Evolutionary conservation across 2,329 filamentous ascomycete species (phyloP).

Genomic region (Lachnellula willkommii): DNA sequence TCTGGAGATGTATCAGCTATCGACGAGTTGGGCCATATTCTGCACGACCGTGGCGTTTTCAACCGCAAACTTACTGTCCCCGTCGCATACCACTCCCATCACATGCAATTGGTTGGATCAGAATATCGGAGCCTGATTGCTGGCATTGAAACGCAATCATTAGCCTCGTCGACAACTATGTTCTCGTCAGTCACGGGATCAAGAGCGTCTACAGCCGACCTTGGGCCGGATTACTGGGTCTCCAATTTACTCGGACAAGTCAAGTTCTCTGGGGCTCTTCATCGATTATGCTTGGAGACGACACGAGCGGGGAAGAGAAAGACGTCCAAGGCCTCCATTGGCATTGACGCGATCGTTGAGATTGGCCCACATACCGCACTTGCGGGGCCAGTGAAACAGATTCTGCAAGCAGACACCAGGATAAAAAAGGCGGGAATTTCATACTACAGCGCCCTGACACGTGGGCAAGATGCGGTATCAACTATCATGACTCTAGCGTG

Average conservation of each 20-base stretch:
- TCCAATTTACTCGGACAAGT: slow-evolving; percentile 41
- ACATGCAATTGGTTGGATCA: slow-evolving; percentile 17
- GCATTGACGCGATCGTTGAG: not conserved
- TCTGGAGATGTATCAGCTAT: slow-evolving; percentile 17
- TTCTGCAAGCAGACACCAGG: slow-evolving; percentile 7
- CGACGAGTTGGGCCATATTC: slow-evolving; percentile 10
- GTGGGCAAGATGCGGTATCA: too few species aligned
- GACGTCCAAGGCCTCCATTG: too few species aligned
- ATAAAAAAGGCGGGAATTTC: too few species aligned
- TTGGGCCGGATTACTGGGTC: slow-evolving; percentile 36
- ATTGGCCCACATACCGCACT: not conserved
- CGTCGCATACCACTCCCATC: slow-evolving; percentile 36
- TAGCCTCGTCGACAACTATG: too few species aligned
- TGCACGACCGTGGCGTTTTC: slow-evolving; percentile 28
- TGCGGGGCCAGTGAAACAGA: not conserved
- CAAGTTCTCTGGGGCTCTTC: slow-evolving; percentile 26
- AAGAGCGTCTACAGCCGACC: not conserved
- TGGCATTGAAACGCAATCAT: too few species aligned
- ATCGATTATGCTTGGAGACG: too few species aligned
- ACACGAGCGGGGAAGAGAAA: too few species aligned
- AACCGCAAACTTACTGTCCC: slow-evolving; percentile 33
- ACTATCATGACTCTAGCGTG: too few species aligned
- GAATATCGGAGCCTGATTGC: slow-evolving; percentile 2
- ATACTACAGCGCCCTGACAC: too few species aligned
- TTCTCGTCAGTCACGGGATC: not conserved